Percentiles rank a stretch among this genome's conserved stretches.
These are phyloP conservation scores for Populus tomentosa DNA, from an alignment of 441 rosid species.

Conservation along the genomic window DNA sequence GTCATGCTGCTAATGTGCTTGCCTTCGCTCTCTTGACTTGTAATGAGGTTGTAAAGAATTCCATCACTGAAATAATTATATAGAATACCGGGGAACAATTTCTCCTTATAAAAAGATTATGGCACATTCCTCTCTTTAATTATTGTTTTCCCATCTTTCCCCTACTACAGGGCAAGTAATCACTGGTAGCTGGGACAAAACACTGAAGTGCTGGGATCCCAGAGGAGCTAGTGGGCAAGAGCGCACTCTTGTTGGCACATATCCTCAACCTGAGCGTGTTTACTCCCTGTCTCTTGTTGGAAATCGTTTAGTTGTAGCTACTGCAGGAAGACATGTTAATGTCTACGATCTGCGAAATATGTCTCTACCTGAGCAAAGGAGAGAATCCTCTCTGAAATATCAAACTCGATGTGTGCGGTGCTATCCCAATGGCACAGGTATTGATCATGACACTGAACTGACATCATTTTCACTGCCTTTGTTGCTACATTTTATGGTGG, in stretches of 20 bases:
- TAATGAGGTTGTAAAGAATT: not conserved
- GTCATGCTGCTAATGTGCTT: not conserved
- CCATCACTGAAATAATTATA: not conserved
- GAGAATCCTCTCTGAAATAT: conserved; percentile 94
- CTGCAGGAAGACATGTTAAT: conserved; percentile 92
- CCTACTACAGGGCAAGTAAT: conserved; percentile 70
- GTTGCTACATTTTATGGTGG: not conserved
- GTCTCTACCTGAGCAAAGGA: conserved; percentile 97
- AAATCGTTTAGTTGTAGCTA: conserved; percentile 83
- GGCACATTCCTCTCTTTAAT: not conserved
- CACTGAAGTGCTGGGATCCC: conserved; percentile 96
- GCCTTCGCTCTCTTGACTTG: not conserved
- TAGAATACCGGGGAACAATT: not conserved
- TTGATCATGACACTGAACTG: not conserved
- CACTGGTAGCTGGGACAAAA: conserved; percentile 96
- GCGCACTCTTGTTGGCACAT: conserved; percentile 79
- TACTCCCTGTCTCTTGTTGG: conserved; percentile 90
- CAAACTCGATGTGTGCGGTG: conserved; percentile 94
- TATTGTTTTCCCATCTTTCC: not conserved
- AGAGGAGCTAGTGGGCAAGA: conserved; percentile 94
- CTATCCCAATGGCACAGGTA: conserved; percentile 97
- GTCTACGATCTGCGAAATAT: conserved; percentile 89
- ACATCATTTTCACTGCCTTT: not conserved
- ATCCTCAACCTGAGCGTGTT: conserved; percentile 88
- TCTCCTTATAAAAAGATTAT: not conserved